Base-by-base conservation (phyloP, 2,329 filamentous ascomycete species). In the Penicillium olsonii region DNA sequence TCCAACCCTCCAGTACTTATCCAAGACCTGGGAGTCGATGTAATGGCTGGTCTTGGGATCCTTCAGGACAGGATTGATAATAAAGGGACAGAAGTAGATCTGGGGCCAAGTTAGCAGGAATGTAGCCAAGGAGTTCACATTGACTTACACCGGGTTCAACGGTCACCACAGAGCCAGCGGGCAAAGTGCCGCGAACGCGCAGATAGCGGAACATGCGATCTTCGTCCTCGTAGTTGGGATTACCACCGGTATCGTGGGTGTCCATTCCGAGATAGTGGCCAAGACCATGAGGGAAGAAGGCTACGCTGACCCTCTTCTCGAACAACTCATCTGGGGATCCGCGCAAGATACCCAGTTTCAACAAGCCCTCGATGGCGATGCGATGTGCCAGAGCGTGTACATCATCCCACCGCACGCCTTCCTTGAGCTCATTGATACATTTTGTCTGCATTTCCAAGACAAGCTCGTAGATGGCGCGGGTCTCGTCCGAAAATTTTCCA, bases 201-300 rank as follows among this genome's bases (percentile, higher is more conserved):
- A 99, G 75, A 66, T 96, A 97, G 45, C 84, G 81, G 74, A 96
- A 97, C 80, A 96, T 84, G 29, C 82, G 77, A 68, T 99, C 92
- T 52, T 81, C 76, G 66, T 99, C 94, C 8, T 78, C 77, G 62
- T 88, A 90, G 70, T 92, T 87, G 29, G 88, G 78, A 67, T 90
- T 85, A 18, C 88, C 89, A 53, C 87, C 88, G 0, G 85, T 88
- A 65, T 96, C 92, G 68, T 96, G 92, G 2, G 91, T 95, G 68
- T 96, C 92, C 80, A 96, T 87, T 54, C 92, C 92, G 9, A 96
- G 77, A 68, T 95, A 92, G 71, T 96, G 92, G 0, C 92, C 92
- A 1, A 96, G 75, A 0, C 92, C 92, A 68, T 96, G 92, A 1
- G 92, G 92, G 65, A 96, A 89, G 76, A 96, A 96, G 2, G 91